Evolutionary conservation across 306 rosid genomes (phyloP).

Genomic region (Vachellia collinsii): DNA sequence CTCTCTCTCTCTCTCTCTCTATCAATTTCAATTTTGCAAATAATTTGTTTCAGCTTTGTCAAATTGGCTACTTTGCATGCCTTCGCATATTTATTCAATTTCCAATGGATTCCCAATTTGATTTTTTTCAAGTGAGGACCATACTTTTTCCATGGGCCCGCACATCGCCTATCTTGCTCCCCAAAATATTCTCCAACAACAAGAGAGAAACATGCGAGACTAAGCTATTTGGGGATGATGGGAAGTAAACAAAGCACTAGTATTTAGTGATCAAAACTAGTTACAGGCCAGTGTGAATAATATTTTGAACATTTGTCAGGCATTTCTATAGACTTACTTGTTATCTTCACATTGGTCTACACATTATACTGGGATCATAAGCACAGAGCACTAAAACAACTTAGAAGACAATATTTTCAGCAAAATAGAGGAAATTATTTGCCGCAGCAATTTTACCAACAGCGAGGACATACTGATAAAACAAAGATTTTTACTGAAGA

Average conservation of each 20-base stretch:
- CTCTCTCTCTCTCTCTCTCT: too few species aligned
- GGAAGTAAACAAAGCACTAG: too few species aligned
- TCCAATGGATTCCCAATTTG: too few species aligned
- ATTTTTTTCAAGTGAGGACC: too few species aligned
- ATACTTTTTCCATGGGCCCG: too few species aligned
- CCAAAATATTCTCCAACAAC: too few species aligned
- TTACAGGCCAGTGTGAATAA: background rate
- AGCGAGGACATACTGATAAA: background rate
- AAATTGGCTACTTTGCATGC: too few species aligned
- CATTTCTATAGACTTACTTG: background rate
- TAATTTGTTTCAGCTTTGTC: background rate
- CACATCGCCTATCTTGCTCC: too few species aligned
- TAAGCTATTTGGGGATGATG: too few species aligned
- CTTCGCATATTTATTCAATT: too few species aligned
- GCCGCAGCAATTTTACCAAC: conserved; percentile 31
- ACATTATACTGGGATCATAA: background rate
- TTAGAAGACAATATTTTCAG: conserved; percentile 20
- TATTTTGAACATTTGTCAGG: background rate
- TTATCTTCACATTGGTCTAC: background rate
- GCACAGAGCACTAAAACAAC: background rate
- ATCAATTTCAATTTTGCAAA: background rate
- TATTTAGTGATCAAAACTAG: too few species aligned
- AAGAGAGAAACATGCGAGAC: too few species aligned
- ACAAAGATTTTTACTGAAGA: conserved; percentile 5
- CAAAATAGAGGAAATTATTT: conserved; percentile 38